Evolutionary conservation across 768 basidiomycete species (phyloP).

Genomic region (Tubosaeta sp.): DNA sequence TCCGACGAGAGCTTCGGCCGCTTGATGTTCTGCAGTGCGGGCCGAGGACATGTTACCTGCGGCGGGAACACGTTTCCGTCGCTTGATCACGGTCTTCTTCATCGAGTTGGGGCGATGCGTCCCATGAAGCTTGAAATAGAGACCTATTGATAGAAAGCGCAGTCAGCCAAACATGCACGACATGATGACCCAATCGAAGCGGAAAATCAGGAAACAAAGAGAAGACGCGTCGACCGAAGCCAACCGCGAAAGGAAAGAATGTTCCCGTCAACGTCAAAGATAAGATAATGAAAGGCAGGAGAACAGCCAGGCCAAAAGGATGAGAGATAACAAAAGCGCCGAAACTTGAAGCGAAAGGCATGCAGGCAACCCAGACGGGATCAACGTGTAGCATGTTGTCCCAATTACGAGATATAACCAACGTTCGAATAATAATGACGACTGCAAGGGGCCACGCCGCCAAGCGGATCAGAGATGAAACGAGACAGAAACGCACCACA

Average conservation of each 20-base stretch:
- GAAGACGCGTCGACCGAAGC: background rate
- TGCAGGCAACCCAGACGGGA: conserved; percentile 17
- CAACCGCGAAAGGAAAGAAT: conserved; percentile 14
- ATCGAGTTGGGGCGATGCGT: conserved; percentile 96
- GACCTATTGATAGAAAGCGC: conserved; percentile 47
- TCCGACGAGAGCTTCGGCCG: conserved; percentile 83
- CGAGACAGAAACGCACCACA: conserved; percentile 62
- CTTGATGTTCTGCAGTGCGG: conserved; percentile 78
- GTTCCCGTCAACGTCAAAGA: conserved; percentile 9
- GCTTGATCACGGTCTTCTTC: conserved; percentile 99
- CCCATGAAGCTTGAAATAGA: conserved; percentile 98
- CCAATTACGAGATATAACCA: conserved; percentile 19
- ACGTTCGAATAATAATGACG: conserved; percentile 6
- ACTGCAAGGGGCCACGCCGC: conserved; percentile 20
- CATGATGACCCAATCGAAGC: background rate
- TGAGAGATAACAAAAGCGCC: conserved; percentile 10
- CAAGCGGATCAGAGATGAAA: conserved; percentile 23
- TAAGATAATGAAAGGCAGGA: conserved; percentile 23
- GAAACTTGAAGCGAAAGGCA: conserved; percentile 17
- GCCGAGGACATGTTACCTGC: conserved; percentile 47
- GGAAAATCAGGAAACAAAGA: background rate
- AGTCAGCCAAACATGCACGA: conserved; percentile 10
- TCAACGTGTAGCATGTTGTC: conserved; percentile 19
- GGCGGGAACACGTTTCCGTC: conserved; percentile 94
- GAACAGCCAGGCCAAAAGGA: conserved; percentile 17